phyloP scores from a whole-genome alignment of 1,284 basidiomycete species.

The Ganoderma leucocontextum region DNA sequence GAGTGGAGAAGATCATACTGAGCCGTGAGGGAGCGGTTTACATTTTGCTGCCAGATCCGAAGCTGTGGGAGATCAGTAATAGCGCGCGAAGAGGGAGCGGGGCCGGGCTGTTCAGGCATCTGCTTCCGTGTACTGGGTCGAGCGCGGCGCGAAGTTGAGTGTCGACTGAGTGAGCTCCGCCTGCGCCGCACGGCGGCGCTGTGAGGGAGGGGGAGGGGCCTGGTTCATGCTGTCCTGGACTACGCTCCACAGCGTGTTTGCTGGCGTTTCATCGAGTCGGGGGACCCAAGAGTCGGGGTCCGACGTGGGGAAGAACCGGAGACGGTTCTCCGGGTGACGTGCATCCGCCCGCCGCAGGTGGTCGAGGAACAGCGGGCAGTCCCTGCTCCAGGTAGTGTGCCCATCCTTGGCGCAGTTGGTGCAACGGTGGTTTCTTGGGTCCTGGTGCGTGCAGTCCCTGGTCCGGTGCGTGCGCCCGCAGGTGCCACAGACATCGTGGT shows the following conservation, averaged over 20 bases:
- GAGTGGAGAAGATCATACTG: conserved; percentile 36
- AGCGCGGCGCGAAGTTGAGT: not conserved
- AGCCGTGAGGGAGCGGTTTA: conserved; percentile 40
- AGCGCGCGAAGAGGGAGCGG: not conserved
- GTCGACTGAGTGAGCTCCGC: not conserved
- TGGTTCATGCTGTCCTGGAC: no score
- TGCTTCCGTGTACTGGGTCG: not conserved
- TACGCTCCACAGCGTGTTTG: not conserved
- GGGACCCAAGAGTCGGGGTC: conserved; percentile 7
- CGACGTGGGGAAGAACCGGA: not conserved
- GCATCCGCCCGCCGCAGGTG: not conserved
- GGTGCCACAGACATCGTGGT: conserved; percentile 32
- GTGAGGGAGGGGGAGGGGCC: not conserved
- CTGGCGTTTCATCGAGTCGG: not conserved
- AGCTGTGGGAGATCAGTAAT: not conserved
- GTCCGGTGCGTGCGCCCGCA: conserved; percentile 37
- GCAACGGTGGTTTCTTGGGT: conserved; percentile 14
- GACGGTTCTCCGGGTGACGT: not conserved
- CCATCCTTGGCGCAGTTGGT: conserved; percentile 18
- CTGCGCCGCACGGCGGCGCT: not conserved
- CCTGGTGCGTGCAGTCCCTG: conserved; percentile 5
- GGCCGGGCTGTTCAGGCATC: not conserved
- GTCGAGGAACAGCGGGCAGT: not conserved
- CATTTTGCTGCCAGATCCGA: conserved; percentile 41
- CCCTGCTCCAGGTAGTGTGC: not conserved